These are phyloP conservation scores for Cochlearia excelsa DNA, from an alignment of 345 rosid species.

Conservation along the genomic window DNA sequence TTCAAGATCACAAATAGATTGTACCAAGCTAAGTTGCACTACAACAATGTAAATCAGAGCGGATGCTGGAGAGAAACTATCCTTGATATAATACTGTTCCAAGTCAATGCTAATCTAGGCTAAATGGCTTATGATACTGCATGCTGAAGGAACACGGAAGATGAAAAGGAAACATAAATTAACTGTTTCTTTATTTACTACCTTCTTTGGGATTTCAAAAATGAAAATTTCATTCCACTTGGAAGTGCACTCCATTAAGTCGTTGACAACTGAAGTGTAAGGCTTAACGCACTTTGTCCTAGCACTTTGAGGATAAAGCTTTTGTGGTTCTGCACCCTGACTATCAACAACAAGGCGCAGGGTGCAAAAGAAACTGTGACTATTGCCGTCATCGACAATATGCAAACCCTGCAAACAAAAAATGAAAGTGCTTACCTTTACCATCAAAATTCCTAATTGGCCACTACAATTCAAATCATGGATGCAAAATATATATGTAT, in stretches of 20 bases:
- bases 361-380: conserved; percentile 89
- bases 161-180: conserved; percentile 8
- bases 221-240: conserved; percentile 95
- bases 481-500: conserved; percentile 1
- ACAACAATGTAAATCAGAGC: conserved; percentile 12
- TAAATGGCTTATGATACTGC: background rate
- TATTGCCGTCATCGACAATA: conserved; percentile 78
- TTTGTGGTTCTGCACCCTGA: conserved; percentile 82
- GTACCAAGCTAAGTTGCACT: conserved; percentile 14
- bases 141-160: conserved; percentile 10
- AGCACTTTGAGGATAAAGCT: conserved; percentile 91
- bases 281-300: conserved; percentile 97
- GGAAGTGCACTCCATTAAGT: conserved; percentile 49
- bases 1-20: background rate
- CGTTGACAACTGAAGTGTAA: conserved; percentile 39
- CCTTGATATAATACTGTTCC: conserved; percentile 4
- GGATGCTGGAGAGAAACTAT: conserved; percentile 13
- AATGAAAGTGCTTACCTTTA: conserved; percentile 18
- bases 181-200: conserved; percentile 25
- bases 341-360: conserved; percentile 68
- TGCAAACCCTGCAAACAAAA: conserved; percentile 67
- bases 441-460: conserved; percentile 1
- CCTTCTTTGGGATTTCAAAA: conserved; percentile 92
- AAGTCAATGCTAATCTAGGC: conserved; percentile 14
- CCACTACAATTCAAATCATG: background rate